Evolutionary conservation across 176 grass and related monocot genomes (phyloP), one percentile per base, ranked within the genome.

Genomic region (Urochloa ruziziensis): DNA sequence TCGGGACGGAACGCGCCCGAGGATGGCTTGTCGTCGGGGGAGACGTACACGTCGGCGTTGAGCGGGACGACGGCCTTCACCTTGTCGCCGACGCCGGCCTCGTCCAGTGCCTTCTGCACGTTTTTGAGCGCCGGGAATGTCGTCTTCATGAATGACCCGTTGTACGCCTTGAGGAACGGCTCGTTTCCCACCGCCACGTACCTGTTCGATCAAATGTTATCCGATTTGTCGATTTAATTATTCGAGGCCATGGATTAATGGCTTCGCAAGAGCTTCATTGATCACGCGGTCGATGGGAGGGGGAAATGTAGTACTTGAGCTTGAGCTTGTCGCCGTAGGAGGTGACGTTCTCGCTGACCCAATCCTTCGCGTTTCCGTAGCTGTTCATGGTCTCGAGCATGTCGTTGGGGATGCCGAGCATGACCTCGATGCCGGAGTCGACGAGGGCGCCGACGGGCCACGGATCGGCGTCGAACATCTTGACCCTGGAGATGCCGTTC

Each of bases 161-260:
- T 97, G 89, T 97, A 97, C 12, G 73, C 82, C 81, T 83, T 86
- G 58, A 97, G 80, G 67, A 93, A 97, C 0, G 94, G 94, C 86
- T 97, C 94, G 1, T 97, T 97, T 34, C 94, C 94, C 30, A 97
- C 91, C 1, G 94, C 94, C 25, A 97, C 94, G 49, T 97, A 97
- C 73, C 94, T 95, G 86, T 77, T 73, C 59, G 16, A 44, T 18
- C 47, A 61, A 37, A n/a, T 1, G 66, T 6, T 52, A 37, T 24
- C 48, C 40, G 9, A 48, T 48, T 34, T 2, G 0, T 13, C 24
- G n/a, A 34, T 25, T 1, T 44, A 70, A 48, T 6, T 5, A 33
- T n/a, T 17, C 30, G 37, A 49, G 23, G 74, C 23, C 64, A 77
- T 18, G n/a, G n/a, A n/a, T n/a, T n/a, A 47, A 67, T 39, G 69